Evolutionary conservation across 2,329 filamentous ascomycete species (phyloP).

Genomic region (Nemania bipapillata): DNA sequence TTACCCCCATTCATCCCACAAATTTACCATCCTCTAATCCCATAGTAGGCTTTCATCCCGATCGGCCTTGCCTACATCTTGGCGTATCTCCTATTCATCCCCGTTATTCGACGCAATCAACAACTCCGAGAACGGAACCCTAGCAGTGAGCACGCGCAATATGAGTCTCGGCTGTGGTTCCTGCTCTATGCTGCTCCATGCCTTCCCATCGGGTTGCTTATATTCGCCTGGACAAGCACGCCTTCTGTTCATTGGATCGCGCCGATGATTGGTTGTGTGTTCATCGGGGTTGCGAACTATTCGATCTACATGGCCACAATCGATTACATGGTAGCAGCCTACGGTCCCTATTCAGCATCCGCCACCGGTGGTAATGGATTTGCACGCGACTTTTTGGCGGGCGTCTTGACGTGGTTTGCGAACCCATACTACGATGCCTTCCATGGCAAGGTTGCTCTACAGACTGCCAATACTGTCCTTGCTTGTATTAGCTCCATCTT

Average conservation of each 20-base stretch:
- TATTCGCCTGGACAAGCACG: constrained; percentile 71
- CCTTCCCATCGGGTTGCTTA: constrained; percentile 69
- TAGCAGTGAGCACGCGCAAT: constrained; percentile 67
- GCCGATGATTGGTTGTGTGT: constrained; percentile 67
- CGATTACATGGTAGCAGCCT: constrained; percentile 75
- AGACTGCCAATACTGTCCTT: constrained; percentile 65
- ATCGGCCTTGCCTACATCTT: constrained; percentile 64
- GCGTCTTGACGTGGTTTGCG: constrained; percentile 70
- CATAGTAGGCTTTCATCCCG: constrained; percentile 58
- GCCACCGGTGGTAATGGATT: constrained; percentile 75
- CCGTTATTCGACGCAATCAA: constrained; percentile 56
- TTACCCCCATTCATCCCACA: neutral
- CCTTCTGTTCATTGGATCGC: constrained; percentile 69
- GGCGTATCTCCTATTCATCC: constrained; percentile 67
- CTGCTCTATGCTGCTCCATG: constrained; percentile 69
- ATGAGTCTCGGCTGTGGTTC: constrained; percentile 69
- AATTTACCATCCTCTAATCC: constrained; percentile 31
- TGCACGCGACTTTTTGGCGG: constrained; percentile 72
- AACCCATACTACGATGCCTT: constrained; percentile 65
- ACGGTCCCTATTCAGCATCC: constrained; percentile 72
- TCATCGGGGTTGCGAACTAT: constrained; percentile 73
- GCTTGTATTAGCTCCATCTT: constrained; percentile 62
- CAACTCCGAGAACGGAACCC: constrained; percentile 56
- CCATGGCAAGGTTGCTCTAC: constrained; percentile 56
- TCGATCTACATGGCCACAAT: constrained; percentile 74